These are phyloP conservation scores for Ceraceosorus bombacis DNA, from an alignment of 1,284 basidiomycete species.

Conservation along the genomic window DNA sequence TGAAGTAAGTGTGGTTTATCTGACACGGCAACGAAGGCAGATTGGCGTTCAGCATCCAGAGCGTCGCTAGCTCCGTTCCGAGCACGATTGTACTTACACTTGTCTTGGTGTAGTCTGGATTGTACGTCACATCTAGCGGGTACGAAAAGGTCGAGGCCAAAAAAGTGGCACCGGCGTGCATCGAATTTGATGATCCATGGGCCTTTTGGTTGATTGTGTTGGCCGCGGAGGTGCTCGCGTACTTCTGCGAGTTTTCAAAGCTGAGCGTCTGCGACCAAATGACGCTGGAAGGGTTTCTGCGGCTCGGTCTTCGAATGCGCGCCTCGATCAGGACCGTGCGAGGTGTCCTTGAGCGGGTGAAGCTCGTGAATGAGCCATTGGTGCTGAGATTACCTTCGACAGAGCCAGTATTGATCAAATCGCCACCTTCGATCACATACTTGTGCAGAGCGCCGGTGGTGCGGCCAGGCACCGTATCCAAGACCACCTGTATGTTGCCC, in stretches of 20 bases:
- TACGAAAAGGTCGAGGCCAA: no score
- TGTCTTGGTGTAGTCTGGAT: no score
- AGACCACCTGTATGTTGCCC: constrained; percentile 59
- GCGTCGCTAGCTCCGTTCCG: no score
- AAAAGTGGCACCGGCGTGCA: no score
- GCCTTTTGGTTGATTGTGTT: no score
- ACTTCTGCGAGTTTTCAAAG: not conserved
- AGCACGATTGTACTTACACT: no score
- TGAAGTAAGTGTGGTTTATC: no score
- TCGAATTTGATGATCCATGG: no score
- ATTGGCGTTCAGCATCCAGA: no score
- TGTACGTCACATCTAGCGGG: no score
- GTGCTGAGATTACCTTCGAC: constrained; percentile 4
- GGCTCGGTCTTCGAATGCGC: not conserved
- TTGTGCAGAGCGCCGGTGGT: constrained; percentile 18
- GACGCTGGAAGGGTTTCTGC: not conserved
- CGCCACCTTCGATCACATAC: not conserved
- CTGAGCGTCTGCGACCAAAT: constrained; percentile 2
- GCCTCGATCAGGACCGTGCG: constrained; percentile 4
- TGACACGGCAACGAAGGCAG: no score
- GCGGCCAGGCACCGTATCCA: constrained; percentile 18
- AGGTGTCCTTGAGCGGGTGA: not conserved
- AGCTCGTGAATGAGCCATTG: not conserved
- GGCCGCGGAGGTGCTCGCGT: no score
- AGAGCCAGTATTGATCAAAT: not conserved